Percentiles rank a stretch among this genome's conserved stretches.
Conservation (phyloP, 306 rosid genomes). For the Pterocarpus santalinus region DNA sequence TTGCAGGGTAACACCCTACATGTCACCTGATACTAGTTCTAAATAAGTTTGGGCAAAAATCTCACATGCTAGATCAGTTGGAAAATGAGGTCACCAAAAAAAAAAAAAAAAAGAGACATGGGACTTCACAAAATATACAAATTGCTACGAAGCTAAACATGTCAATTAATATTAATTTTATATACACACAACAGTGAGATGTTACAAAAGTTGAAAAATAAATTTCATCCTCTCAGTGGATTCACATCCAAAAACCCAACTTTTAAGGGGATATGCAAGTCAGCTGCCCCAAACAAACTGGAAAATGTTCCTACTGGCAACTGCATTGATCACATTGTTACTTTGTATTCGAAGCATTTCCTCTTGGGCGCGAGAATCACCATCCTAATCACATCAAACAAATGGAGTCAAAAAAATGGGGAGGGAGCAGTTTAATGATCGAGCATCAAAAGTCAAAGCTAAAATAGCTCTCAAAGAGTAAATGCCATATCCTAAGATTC, state of each 20-base stretch:
- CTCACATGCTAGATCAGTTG: not conserved
- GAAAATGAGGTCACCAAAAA: not conserved
- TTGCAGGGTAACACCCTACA: not conserved
- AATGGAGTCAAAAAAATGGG: constrained; percentile 2
- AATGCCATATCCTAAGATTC: constrained; percentile 20
- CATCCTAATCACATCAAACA: constrained; percentile 65
- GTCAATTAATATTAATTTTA: constrained; percentile 27
- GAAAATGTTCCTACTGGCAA: constrained; percentile 88
- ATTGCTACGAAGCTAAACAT: constrained; percentile 12
- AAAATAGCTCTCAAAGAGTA: constrained; percentile 23
- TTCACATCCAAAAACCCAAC: not conserved
- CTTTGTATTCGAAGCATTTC: constrained; percentile 82
- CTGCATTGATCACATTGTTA: constrained; percentile 65
- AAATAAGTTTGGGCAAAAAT: not conserved
- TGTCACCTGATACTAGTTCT: too few relatives aligned
- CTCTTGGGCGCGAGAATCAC: constrained; percentile 70
- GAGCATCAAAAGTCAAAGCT: constrained; percentile 19
- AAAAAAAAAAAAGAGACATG: not conserved
- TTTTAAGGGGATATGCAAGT: constrained; percentile 22
- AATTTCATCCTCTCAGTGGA: constrained; percentile 26
- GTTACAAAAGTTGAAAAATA: not conserved
- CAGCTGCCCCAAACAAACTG: constrained; percentile 84
- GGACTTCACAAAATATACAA: constrained; percentile 43
- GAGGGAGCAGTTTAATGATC: not conserved
- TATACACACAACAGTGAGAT: constrained; percentile 27